Evolutionary conservation across 305 asterid genomes (phyloP).

Genomic region (Salvia sclarea): DNA sequence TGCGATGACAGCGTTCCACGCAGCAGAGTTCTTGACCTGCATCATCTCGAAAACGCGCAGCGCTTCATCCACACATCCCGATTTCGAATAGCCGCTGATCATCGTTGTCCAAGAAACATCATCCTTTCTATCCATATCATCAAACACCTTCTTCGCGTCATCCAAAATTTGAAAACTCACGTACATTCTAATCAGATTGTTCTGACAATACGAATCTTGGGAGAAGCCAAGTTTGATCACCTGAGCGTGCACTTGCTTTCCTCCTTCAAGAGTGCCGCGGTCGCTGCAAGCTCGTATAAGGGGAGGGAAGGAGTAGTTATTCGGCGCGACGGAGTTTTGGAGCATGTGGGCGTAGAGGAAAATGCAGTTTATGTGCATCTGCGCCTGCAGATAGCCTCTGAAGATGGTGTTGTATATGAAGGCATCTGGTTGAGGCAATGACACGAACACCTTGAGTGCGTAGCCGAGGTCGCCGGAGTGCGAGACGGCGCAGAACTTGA

Average conservation of each 20-base stretch:
- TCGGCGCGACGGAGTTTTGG: constrained; percentile 47
- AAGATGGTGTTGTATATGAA: constrained; percentile 70
- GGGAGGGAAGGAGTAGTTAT: constrained; percentile 75
- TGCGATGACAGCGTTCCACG: constrained; percentile 83
- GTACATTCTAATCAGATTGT: constrained; percentile 80
- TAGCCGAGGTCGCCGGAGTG: constrained; percentile 54
- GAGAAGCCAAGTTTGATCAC: constrained; percentile 60
- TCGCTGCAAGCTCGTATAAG: constrained; percentile 65
- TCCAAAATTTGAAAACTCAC: constrained; percentile 53
- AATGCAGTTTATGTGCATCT: constrained; percentile 39
- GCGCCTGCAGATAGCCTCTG: constrained; percentile 53
- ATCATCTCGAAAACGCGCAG: constrained; percentile 51
- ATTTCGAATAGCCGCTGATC: constrained; percentile 67
- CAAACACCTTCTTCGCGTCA: constrained; percentile 65
- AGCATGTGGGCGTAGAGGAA: constrained; percentile 53
- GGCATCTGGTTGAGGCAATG: constrained; percentile 71
- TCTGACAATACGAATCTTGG: constrained; percentile 65
- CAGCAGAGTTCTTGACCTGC: constrained; percentile 48
- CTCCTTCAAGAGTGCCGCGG: constrained; percentile 43
- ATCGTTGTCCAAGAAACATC: constrained; percentile 85
- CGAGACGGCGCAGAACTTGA: constrained; percentile 56
- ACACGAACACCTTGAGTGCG: constrained; percentile 61
- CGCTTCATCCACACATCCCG: constrained; percentile 62
- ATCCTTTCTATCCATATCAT: constrained; percentile 48
- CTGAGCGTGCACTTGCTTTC: constrained; percentile 70